Evolutionary conservation across 169 alveolate genomes (phyloP), one percentile per base, ranked within the genome.

Genomic region (Fabrea salina): DNA sequence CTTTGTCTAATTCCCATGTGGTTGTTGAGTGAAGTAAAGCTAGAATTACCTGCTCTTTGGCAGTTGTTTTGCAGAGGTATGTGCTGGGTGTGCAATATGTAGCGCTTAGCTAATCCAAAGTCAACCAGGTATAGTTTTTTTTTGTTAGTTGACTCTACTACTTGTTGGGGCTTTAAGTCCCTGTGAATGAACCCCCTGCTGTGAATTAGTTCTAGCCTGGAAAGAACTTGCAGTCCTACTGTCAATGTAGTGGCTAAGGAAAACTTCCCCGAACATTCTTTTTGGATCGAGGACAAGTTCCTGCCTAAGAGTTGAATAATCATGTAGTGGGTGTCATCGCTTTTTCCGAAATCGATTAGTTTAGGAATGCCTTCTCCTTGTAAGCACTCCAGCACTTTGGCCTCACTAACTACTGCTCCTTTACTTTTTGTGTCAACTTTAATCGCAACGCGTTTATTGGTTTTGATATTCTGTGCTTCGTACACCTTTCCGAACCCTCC

Each of bases 1-100:
- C 90, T 81, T 78, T 88, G 84, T 83, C 88, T 94, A 39, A 86
- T 82, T 30, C 95, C 95, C 51, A 88, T 70, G 80, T 90, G 95
- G 3, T 92, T 80, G 80, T 91, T 94, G 13, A 89, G 64, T 25
- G 92, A 79, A 0, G 96, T 90, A 82, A 88, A 94, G 43, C 95
- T 79, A 0, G 92, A 96, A 43, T 96, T 94, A 32, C 97, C 97
- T 39, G 89, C 85, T 80, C 91, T 80, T 47, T 40, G 32, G 19
- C 33, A 7, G 11, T 40, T 22, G 19, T 68, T n/a, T 64, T 30
- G 27, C 4, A 40, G 25, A 8, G 41, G 39, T 11, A 44, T n/a
- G n/a, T 68, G 78, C n/a, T 68, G 37, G n/a, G 40, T 68, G 0
- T 19, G 8, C 0, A 50, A 11, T 27, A 13, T 13, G 27, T 72